Evolutionary conservation across 306 rosid species (phyloP), one percentile per base, ranked within the genome.

Genomic region (Sesbania bispinosa): DNA sequence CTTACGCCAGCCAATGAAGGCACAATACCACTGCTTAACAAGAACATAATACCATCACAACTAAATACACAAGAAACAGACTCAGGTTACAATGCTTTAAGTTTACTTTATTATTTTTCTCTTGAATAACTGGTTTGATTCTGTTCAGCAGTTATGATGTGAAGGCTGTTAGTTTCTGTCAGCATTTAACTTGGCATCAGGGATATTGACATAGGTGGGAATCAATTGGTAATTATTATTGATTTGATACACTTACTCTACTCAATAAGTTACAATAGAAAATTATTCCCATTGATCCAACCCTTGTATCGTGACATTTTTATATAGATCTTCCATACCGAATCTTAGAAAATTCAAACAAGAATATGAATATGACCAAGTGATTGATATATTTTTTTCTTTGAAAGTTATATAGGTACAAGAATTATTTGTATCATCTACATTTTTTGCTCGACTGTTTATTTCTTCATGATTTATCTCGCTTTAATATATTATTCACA

Each of bases 1-100:
- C 92, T 94, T 85, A 94, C 46, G 6, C 98, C 98, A 21, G 86
- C 92, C 87, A 94, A 74, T 35, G 98, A 94, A 75, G 98, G 97
- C 35, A 94, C 2, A 43, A 94, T 88, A 76, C 98, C 98, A 85
- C 97, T 90, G 95, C 39, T 72, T 60, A 79, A 85, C 74, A 63
- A 38, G 42, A 82, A 80, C 11, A 64, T 39, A 76, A 55, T 71
- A 54, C 79, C 52, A 62, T 38, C 38, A 64, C 24, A 45, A 69
- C 55, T 27, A 38, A 59, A 24, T 48, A 15, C 10, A 69, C 62
- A 57, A 66, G 16, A 48, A 19, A 71, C 54, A 64, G n/a, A n/a
- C n/a, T n/a, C n/a, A 10, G 23, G 2, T 43, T 68, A 57, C 27
- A 54, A 51, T 27, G 29, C 18, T 55, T 14, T 48, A 5, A 32